Base-by-base conservation (phyloP, 1,139 yeast species). In the Hyphopichia burtonii region DNA sequence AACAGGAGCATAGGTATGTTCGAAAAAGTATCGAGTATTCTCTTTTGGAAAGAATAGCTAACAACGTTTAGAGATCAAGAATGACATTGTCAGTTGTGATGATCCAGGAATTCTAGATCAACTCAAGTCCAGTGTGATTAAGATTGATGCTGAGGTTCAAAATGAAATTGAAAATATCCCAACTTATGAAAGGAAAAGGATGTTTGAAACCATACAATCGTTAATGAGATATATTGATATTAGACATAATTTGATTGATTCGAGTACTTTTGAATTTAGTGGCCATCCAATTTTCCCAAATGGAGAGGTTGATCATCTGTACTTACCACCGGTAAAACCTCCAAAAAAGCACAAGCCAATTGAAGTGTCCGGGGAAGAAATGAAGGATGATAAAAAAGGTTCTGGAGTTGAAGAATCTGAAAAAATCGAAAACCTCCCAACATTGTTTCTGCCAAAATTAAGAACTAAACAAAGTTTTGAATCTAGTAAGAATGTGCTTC, bases 211-310 rank as follows among this genome's bases (percentile, higher is more conserved):
- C n/a, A 42, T 58, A 11, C 54, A 50, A 2, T 33, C 49, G 18
- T 46, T 64, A 28, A 46, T 52, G 39, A 52, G 49, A 44, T 42
- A 51, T 10, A 40, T 60, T 9, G 63, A 58, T 10, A 44, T 48
- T 12, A 58, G 56, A 37, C 47, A 47, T 31, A 39, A 45, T 6
- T 51, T 47, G 23, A 39, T 64, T 12, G 49, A 46, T 22, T 41
- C 47, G 3, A 40, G 46, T 20, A 44, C 44, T 35, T 67, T 68
- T 41, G 39, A 41, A 28, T 68, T 67, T 38, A 40, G 33, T 18
- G 72, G 72, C 2, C 55, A 42, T 1, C 72, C 73, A 0, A 42
- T 55, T 3, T 52, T 54, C 11, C 38, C 43, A 3, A 9, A 15
- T 17, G 38, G 38, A 4, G 33, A 17, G 6, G 23, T 36, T 19